phyloP scores from a whole-genome alignment of 2,329 filamentous ascomycete genomes.

The Graphium sp. region DNA sequence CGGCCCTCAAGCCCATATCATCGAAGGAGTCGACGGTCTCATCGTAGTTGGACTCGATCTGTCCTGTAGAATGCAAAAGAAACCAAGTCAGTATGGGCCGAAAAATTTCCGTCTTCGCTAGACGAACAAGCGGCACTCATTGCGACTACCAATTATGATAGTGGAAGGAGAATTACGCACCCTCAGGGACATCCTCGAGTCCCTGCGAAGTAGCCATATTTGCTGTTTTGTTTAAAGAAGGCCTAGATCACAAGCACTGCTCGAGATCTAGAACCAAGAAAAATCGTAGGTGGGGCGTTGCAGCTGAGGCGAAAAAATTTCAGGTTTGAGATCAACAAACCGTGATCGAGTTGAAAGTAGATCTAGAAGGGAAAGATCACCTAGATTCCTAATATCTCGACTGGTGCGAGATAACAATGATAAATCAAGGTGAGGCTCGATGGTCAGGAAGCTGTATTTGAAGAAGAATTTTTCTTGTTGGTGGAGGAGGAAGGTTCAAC shows the following conservation, averaged over 20 bases:
- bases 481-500: conserved; percentile 5
- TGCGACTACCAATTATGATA: too few species aligned
- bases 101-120: too few species aligned
- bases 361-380: conserved; percentile 8
- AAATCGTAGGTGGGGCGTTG: conserved; percentile 14
- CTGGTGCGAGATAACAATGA: conserved; percentile 22
- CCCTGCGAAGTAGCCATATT: conserved; percentile 98
- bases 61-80: conserved; percentile 41
- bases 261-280: conserved; percentile 50
- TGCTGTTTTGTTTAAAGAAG: conserved; percentile 43
- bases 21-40: conserved; percentile 99
- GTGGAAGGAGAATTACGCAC: conserved; percentile 49
- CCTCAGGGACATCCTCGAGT: conserved; percentile 94
- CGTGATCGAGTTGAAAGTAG: conserved; percentile 16
- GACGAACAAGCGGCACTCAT: too few species aligned
- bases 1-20: conserved; percentile 89
- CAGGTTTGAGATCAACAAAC: too few species aligned
- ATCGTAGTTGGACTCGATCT: conserved; percentile 99
- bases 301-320: too few species aligned
- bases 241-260: conserved; percentile 63
- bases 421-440: too few species aligned
- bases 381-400: conserved; percentile 33
- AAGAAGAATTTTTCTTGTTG: conserved; percentile 11
- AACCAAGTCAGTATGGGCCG: not conserved
- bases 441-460: too few species aligned